These are phyloP conservation scores for Auricularia heimuer DNA, from an alignment of 768 basidiomycete species.

Conservation along the genomic window DNA sequence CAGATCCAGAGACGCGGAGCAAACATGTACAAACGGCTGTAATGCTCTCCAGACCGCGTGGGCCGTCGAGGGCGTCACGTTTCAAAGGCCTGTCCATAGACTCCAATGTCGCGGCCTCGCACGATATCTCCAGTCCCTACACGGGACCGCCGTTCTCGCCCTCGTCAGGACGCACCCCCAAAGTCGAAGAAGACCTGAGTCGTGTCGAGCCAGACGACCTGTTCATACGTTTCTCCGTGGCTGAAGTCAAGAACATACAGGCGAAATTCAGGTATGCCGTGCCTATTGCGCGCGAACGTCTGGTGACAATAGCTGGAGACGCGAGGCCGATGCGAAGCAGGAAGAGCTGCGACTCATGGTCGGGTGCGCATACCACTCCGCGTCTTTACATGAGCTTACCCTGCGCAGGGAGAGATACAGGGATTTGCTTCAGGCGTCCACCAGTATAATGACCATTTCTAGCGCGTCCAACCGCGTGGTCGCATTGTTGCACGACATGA, in stretches of 20 bases:
- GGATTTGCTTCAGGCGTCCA: conserved; percentile 75
- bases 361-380: conserved; percentile 51
- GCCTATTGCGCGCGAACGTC: not conserved
- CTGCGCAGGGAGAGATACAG: conserved; percentile 80
- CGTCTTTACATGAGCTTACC: conserved; percentile 19
- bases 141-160: conserved; percentile 1
- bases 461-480: conserved; percentile 56
- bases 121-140: not conserved
- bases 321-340: conserved; percentile 78
- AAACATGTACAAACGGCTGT: not conserved
- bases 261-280: conserved; percentile 50
- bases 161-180: not conserved
- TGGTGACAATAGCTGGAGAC: conserved; percentile 28
- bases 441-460: conserved; percentile 72
- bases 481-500: conserved; percentile 54
- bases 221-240: conserved; percentile 59
- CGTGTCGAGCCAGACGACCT: conserved; percentile 60
- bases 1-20: not conserved
- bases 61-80: not conserved
- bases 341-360: conserved; percentile 86
- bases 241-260: conserved; percentile 59
- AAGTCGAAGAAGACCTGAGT: conserved; percentile 13
- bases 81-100: not conserved
- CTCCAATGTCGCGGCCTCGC: not conserved
- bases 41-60: not conserved